Conservation (phyloP, 208 protist genomes). For the Wallacemonas collosoma region DNA sequence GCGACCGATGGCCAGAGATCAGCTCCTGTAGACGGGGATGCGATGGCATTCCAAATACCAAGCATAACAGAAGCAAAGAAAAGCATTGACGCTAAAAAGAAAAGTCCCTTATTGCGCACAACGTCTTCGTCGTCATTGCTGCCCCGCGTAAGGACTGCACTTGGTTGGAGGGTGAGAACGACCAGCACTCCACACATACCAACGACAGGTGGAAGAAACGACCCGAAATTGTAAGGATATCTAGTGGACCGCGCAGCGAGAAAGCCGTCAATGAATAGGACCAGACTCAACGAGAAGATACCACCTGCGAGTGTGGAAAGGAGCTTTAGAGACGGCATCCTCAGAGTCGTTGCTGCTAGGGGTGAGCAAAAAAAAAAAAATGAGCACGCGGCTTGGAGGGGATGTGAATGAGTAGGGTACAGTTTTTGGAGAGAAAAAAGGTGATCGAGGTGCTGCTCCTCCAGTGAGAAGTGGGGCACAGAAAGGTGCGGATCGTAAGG, state of each 20-base stretch:
- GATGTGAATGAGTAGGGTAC: no score
- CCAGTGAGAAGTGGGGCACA: no score
- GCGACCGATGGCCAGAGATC: slow-evolving; percentile 29
- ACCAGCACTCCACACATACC: slow-evolving; percentile 51
- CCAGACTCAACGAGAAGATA: slow-evolving; percentile 35
- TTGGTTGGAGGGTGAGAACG: slow-evolving; percentile 47
- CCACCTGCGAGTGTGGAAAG: slow-evolving; percentile 35
- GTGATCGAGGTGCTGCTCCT: no score
- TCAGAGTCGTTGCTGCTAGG: neutral
- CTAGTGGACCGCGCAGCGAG: slow-evolving; percentile 37
- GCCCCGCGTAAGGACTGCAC: slow-evolving; percentile 26
- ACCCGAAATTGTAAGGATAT: slow-evolving; percentile 69
- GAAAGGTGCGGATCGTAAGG: no score
- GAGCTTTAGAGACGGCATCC: slow-evolving; percentile 14
- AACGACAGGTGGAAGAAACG: slow-evolving; percentile 58
- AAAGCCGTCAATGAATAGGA: slow-evolving; percentile 68
- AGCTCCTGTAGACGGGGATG: slow-evolving; percentile 17
- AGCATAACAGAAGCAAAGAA: slow-evolving; percentile 53
- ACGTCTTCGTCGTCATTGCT: slow-evolving; percentile 39
- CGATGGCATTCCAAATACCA: slow-evolving; percentile 58
- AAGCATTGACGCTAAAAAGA: slow-evolving; percentile 55
- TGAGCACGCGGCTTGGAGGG: no score
- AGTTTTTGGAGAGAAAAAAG: no score
- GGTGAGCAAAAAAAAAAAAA: neutral
- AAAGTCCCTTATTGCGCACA: slow-evolving; percentile 46